Evolutionary conservation across 805 yeast species (phyloP).

Genomic region (Ogataea ramenticola): DNA sequence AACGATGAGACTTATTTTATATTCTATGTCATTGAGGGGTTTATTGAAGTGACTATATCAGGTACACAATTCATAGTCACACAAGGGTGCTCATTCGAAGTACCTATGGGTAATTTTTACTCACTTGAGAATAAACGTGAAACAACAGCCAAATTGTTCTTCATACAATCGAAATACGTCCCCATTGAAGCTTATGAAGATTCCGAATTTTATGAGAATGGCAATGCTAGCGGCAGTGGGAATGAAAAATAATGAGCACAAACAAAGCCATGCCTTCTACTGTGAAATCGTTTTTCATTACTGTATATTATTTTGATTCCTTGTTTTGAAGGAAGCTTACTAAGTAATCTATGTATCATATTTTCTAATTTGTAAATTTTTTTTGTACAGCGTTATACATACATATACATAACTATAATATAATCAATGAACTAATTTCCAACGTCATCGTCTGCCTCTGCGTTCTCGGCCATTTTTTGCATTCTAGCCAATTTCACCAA

Average conservation of each 20-base stretch:
- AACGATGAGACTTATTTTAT: constrained; percentile 65
- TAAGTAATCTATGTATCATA: too few relatives aligned
- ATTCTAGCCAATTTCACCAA: constrained; percentile 65
- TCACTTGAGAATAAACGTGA: constrained; percentile 58
- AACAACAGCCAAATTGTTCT: constrained; percentile 56
- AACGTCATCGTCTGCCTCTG: constrained; percentile 6
- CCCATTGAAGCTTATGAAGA: constrained; percentile 21
- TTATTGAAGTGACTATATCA: constrained; percentile 58
- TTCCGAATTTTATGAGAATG: constrained; percentile 10
- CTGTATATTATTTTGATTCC: too few relatives aligned
- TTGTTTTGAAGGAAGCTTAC: background rate
- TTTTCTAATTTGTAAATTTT: too few relatives aligned
- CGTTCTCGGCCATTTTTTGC: constrained; percentile 41
- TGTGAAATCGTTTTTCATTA: too few relatives aligned
- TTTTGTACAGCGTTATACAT: too few relatives aligned
- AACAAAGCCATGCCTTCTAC: too few relatives aligned
- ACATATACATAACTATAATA: too few relatives aligned
- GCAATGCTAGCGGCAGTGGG: too few relatives aligned
- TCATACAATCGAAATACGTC: constrained; percentile 57
- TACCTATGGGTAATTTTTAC: constrained; percentile 73
- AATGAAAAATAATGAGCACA: too few relatives aligned
- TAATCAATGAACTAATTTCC: too few relatives aligned
- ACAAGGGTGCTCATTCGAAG: constrained; percentile 71
- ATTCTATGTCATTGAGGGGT: constrained; percentile 69
- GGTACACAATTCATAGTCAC: constrained; percentile 53